Evolutionary conservation across 306 rosid species (phyloP), one percentile per base, ranked within the genome.

Genomic region (Arachis hypogaea): DNA sequence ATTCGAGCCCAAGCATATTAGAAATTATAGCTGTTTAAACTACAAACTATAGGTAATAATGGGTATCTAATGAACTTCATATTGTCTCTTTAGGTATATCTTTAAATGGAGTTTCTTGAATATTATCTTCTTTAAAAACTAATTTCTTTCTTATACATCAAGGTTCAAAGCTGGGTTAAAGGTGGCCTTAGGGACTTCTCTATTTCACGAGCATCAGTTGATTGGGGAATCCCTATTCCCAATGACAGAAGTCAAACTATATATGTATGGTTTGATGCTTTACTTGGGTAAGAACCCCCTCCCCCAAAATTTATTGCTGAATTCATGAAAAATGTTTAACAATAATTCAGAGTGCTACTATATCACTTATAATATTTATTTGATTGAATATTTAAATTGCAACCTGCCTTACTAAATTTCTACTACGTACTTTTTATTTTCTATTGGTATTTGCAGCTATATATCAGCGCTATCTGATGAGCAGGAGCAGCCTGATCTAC

Each of bases 211-310:
- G 90, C 98, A 85, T 84, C 92, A 9, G 98, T 94, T 65, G 98
- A 91, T 68, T 94, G 97, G 98, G 97, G 98, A 71, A 92, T 94
- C 80, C 97, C 96, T 29, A 88, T 94, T 73, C 98, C 98, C 16
- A 82, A 90, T 77, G 98, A 94, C 85, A 69, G 79, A 79, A 85
- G 78, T 75, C 98, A 94, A 78, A 94, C 97, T 36, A 86, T 94
- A 73, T 91, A 94, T 64, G 98, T 94, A 74, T 94, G 98, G 98
- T 94, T 94, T 84, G 98, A 94, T 84, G 98, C 98, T 79, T 82
- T 94, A 73, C 82, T 94, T 62, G 98, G 98, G 98, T 94, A 91
- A 77, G 78, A 5, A 5, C 22, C 66, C 49, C 29, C 52, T 76
- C 18, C 28, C 45, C 65, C 51, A 57, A 76, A 81, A 69, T 77